Evolutionary conservation across 1,284 basidiomycete species (phyloP).

Genomic region (Marasmius tenuissimus): DNA sequence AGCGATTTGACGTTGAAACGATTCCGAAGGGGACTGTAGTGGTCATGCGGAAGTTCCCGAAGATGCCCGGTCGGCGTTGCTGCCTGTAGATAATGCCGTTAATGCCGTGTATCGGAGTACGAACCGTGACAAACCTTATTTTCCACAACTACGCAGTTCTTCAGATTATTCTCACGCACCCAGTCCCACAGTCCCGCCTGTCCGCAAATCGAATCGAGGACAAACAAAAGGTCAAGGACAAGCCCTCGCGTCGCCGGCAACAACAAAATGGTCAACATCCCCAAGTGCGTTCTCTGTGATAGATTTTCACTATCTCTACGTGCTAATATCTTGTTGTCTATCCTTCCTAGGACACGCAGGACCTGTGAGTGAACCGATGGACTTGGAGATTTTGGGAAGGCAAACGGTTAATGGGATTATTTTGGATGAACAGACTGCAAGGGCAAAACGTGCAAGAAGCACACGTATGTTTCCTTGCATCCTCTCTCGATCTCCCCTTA

Average conservation of each 20-base stretch:
- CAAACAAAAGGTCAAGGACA: slow-evolving; percentile 3
- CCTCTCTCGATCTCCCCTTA: slow-evolving; percentile 8
- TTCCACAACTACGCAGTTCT: not conserved
- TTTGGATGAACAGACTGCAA: slow-evolving; percentile 78
- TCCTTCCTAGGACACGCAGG: slow-evolving; percentile 66
- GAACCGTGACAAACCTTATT: not conserved
- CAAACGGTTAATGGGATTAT: not conserved
- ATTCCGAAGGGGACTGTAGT: no score
- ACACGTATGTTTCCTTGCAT: slow-evolving; percentile 71
- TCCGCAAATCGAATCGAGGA: not conserved
- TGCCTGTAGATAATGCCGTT: not conserved
- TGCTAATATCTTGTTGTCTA: slow-evolving; percentile 19
- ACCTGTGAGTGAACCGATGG: slow-evolving; percentile 63
- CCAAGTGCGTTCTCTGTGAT: slow-evolving; percentile 61
- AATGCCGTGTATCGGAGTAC: not conserved
- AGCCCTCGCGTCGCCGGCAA: slow-evolving; percentile 25
- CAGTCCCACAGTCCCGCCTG: not conserved
- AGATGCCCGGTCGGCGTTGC: no score
- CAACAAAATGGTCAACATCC: slow-evolving; percentile 87
- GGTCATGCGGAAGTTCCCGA: no score
- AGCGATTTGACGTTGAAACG: no score
- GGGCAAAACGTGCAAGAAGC: slow-evolving; percentile 97
- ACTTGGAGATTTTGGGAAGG: not conserved
- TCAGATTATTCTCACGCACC: not conserved
- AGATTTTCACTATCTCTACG: slow-evolving; percentile 3